Evolutionary conservation across 164 flowering plant genomes (phyloP).

Genomic region (Platanus orientalis): DNA sequence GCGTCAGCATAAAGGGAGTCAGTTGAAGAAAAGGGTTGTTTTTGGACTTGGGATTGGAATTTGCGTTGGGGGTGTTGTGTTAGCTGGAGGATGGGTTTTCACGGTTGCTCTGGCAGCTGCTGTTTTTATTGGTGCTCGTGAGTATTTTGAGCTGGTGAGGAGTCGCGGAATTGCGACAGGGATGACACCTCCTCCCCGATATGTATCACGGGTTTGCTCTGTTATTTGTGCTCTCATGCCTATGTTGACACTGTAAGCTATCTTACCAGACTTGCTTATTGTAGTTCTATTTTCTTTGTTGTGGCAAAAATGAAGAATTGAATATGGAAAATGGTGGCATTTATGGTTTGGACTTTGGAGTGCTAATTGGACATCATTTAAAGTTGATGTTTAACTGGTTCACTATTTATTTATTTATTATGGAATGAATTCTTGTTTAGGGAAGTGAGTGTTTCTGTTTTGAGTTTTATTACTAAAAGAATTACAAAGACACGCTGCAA

Average conservation of each 20-base stretch:
- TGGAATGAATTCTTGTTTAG: no score
- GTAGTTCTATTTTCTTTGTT: not conserved
- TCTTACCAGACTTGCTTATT: not conserved
- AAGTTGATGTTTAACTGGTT: no score
- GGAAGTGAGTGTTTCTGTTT: no score
- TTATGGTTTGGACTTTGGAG: no score
- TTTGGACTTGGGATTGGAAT: constrained; percentile 88
- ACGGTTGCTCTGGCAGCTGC: constrained; percentile 54
- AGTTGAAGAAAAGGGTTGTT: constrained; percentile 69
- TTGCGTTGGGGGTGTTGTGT: constrained; percentile 45
- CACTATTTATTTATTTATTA: no score
- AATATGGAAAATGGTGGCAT: no score
- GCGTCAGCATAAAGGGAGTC: constrained; percentile 46
- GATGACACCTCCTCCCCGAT: constrained; percentile 99
- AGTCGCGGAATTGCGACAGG: constrained; percentile 71
- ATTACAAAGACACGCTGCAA: no score
- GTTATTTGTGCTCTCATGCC: constrained; percentile 89
- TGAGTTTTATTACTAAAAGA: no score
- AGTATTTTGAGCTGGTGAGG: constrained; percentile 59
- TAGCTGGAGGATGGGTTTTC: constrained; percentile 39
- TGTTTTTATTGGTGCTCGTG: constrained; percentile 71
- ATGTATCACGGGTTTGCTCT: constrained; percentile 89
- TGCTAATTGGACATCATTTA: no score
- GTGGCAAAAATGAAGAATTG: no score
- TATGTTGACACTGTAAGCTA: constrained; percentile 71